These are phyloP conservation scores for Tricholoma flavovirens DNA, from an alignment of 768 basidiomycete genomes.

Conservation along the genomic window DNA sequence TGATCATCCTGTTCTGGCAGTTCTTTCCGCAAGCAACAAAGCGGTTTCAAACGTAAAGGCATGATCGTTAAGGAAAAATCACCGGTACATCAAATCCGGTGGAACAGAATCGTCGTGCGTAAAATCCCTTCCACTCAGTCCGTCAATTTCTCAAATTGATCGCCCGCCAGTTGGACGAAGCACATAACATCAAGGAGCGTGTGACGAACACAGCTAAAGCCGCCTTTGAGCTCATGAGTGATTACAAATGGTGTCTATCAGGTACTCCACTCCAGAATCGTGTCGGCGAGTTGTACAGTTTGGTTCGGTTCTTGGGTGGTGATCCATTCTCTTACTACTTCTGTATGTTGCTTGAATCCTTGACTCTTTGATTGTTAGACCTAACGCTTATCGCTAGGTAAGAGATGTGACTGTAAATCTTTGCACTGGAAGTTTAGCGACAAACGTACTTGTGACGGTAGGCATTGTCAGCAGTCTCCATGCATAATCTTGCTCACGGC, in stretches of 20 bases:
- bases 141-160: background rate
- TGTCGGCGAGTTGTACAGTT: conserved; percentile 97
- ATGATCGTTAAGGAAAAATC: conserved; percentile 84
- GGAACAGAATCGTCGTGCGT: conserved; percentile 76
- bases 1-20: conserved; percentile 28
- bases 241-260: conserved; percentile 91
- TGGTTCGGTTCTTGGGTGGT: conserved; percentile 88
- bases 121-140: background rate
- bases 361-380: background rate
- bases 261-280: conserved; percentile 96
- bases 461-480: conserved; percentile 13
- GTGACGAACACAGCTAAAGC: conserved; percentile 94
- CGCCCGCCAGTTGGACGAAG: conserved; percentile 73
- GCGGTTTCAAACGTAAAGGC: conserved; percentile 85
- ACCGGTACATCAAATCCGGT: conserved; percentile 75
- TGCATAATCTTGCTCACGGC: background rate
- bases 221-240: conserved; percentile 80
- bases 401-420: conserved; percentile 89
- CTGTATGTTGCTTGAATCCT: conserved; percentile 44
- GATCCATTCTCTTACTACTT: conserved; percentile 92
- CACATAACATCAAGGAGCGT: conserved; percentile 97
- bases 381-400: conserved; percentile 44
- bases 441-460: conserved; percentile 79
- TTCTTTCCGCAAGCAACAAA: conserved; percentile 87
- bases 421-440: conserved; percentile 92